These are phyloP conservation scores for Asterionellopsis glacialis DNA, from an alignment of 108 stramenopile species.

Conservation along the genomic window DNA sequence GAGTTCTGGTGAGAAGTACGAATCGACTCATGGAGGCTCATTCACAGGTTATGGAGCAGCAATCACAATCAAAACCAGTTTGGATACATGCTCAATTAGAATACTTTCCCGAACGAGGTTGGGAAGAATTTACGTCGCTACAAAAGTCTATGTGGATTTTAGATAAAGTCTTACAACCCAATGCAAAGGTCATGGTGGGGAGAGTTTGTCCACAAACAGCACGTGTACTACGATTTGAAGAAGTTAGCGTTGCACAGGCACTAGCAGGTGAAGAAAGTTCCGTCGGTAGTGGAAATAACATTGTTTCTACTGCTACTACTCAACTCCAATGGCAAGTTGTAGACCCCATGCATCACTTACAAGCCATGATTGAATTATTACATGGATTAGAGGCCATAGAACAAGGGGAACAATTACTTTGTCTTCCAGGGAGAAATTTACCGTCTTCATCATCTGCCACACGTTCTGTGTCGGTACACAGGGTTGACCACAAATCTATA, in stretches of 20 bases:
- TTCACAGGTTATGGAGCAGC: background rate
- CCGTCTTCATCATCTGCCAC: background rate
- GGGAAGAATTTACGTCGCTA: conserved; percentile 13
- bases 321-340: background rate
- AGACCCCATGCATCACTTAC: conserved; percentile 20
- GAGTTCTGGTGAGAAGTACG: conserved; percentile 20
- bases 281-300: background rate
- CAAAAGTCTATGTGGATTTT: conserved; percentile 33
- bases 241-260: conserved; percentile 30
- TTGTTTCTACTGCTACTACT: background rate
- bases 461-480: conserved; percentile 30
- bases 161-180: conserved; percentile 24
- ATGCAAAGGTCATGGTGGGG: conserved; percentile 3
- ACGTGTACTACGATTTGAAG: conserved; percentile 17
- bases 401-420: background rate
- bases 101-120: conserved; percentile 18
- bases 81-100: conserved; percentile 21
- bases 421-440: background rate
- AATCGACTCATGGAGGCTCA: conserved; percentile 7
- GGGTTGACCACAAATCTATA: background rate
- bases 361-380: conserved; percentile 19
- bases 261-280: conserved; percentile 13
- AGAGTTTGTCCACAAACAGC: conserved; percentile 16
- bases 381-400: conserved; percentile 14
- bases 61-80: conserved; percentile 10